Conservation (phyloP, 768 basidiomycete species). For the Auricularia heimuer region DNA sequence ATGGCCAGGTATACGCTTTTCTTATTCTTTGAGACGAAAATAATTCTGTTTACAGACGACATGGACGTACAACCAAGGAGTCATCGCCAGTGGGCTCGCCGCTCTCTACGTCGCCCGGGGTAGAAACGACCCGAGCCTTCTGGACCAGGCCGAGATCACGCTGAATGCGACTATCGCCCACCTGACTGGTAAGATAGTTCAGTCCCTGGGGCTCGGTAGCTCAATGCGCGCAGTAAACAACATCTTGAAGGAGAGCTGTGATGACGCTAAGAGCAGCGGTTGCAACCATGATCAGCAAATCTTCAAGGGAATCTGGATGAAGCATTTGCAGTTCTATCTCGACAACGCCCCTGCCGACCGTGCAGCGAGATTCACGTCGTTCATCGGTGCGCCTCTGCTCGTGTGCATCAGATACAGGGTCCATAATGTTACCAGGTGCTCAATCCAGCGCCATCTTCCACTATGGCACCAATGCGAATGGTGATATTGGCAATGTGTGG, state of each 20-base stretch:
- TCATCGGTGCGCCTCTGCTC: conserved; percentile 24
- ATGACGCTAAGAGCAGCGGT: conserved; percentile 31
- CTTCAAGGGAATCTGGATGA: conserved; percentile 42
- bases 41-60: conserved; percentile 29
- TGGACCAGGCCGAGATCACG: conserved; percentile 42
- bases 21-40: too few relatives aligned
- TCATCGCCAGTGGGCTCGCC: conserved; percentile 44
- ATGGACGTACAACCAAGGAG: conserved; percentile 52
- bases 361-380: conserved; percentile 30
- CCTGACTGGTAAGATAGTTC: conserved; percentile 19
- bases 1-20: conserved; percentile 25
- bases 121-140: conserved; percentile 28
- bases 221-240: conserved; percentile 14
- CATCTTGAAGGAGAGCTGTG: conserved; percentile 44
- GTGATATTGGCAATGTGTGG: conserved; percentile 33
- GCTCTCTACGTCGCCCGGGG: conserved; percentile 30
- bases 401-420: conserved; percentile 10
- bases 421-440: neutral
- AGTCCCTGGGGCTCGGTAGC: too few relatives aligned
- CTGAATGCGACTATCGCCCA: conserved; percentile 38
- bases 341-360: conserved; percentile 35
- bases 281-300: conserved; percentile 36
- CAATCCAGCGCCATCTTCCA: conserved; percentile 27
- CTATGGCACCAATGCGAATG: conserved; percentile 29
- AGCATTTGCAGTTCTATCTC: conserved; percentile 41